Percentiles rank a stretch among this genome's conserved stretches.
These are phyloP conservation scores for Ailanthus altissimus DNA, from an alignment of 345 rosid genomes.

Conservation along the genomic window DNA sequence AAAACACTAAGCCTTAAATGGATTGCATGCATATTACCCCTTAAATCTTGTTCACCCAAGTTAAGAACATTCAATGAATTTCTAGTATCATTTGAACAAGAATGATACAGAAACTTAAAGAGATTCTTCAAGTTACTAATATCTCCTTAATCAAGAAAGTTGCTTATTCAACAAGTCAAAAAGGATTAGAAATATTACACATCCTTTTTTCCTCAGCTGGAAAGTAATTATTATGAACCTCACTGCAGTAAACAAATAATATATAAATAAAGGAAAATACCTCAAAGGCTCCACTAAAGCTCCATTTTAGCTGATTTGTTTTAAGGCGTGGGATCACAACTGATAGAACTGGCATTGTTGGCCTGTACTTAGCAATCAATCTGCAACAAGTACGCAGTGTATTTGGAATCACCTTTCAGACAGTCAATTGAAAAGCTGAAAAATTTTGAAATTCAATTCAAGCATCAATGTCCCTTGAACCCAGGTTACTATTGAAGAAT, in stretches of 20 bases:
- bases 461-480: not conserved
- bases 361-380: constrained; percentile 96
- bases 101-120: not conserved
- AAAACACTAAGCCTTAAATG: not conserved
- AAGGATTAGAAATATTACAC: not conserved
- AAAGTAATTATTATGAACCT: not conserved
- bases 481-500: not conserved
- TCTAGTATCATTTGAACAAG: not conserved
- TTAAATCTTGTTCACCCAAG: not conserved
- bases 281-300: constrained; percentile 98
- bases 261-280: constrained; percentile 34
- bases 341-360: constrained; percentile 96
- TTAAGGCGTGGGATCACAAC: constrained; percentile 97
- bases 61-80: not conserved
- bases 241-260: not conserved
- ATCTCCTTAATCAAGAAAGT: not conserved
- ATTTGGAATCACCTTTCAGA: not conserved
- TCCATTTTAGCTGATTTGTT: constrained; percentile 97
- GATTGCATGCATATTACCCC: too few species aligned
- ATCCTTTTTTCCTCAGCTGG: not conserved
- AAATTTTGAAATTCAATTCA: not conserved
- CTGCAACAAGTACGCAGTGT: constrained; percentile 41
- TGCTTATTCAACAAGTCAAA: not conserved
- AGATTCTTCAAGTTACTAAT: not conserved
- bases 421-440: not conserved